A percentile compares a stretch with the other conserved stretches of the same genome.
Evolutionary conservation across 2,329 filamentous ascomycete genomes (phyloP).

Genomic region (Lachnellula subtilissima): DNA sequence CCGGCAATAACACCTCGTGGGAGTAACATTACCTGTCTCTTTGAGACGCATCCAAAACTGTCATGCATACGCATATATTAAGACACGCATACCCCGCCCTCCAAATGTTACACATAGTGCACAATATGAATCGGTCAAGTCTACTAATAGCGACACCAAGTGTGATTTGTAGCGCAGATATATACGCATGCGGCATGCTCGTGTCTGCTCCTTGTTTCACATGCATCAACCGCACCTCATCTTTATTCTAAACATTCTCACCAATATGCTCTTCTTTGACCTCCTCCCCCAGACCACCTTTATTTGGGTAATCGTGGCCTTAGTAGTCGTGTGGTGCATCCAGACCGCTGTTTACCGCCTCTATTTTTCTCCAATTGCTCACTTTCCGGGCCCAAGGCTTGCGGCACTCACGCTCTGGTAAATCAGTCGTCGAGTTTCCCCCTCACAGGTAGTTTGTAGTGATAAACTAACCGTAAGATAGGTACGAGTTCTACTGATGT

Average conservation of each 20-base stretch:
- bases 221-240: neutral
- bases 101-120: neutral
- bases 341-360: conserved; percentile 23
- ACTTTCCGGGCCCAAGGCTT: conserved; percentile 31
- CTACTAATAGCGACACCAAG: neutral
- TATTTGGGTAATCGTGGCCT: neutral
- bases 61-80: neutral
- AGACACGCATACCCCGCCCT: neutral
- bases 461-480: conserved; percentile 8
- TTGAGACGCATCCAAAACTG: neutral
- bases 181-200: neutral
- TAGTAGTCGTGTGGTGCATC: neutral
- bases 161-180: neutral
- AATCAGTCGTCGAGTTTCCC: neutral
- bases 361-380: conserved; percentile 31
- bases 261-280: neutral
- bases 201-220: neutral
- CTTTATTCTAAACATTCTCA: neutral
- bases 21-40: neutral
- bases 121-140: neutral
- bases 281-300: neutral
- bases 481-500: conserved; percentile 38
- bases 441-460: neutral
- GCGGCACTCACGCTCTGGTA: conserved; percentile 29
- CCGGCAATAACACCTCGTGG: neutral